phyloP scores from a whole-genome alignment of 371 early-diverging fungal genomes.

The Mortierella sp. region DNA sequence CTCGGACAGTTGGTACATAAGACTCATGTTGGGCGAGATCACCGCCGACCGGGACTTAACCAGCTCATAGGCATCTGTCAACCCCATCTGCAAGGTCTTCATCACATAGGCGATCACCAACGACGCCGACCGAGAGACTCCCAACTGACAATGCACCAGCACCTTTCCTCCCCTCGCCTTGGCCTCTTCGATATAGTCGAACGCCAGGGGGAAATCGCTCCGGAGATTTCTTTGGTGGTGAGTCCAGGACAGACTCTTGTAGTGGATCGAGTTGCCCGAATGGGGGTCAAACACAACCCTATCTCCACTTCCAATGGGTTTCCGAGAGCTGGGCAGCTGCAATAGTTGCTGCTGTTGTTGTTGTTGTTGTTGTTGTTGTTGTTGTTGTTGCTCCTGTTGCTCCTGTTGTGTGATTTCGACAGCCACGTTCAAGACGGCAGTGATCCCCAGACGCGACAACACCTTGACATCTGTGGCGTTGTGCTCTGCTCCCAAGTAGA shows the following conservation, averaged over 20 bases:
- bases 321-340: neutral
- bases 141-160: slow-evolving; percentile 91
- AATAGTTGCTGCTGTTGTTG: slow-evolving; percentile 3
- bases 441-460: slow-evolving; percentile 62
- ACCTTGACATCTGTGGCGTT: slow-evolving; percentile 63
- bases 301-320: neutral
- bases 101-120: slow-evolving; percentile 92
- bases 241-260: slow-evolving; percentile 81
- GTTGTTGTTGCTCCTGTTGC: slow-evolving; percentile 25
- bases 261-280: slow-evolving; percentile 53
- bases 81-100: slow-evolving; percentile 69
- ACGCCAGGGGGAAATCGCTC: slow-evolving; percentile 73
- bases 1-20: slow-evolving; percentile 85
- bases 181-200: slow-evolving; percentile 80
- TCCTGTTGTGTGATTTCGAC: slow-evolving; percentile 65
- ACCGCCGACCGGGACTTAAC: slow-evolving; percentile 79
- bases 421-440: slow-evolving; percentile 80
- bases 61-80: slow-evolving; percentile 82
- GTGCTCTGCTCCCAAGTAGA: slow-evolving; percentile 78
- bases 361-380: slow-evolving; percentile 16
- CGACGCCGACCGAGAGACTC: slow-evolving; percentile 91
- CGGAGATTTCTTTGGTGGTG: slow-evolving; percentile 82
- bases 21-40: slow-evolving; percentile 85
- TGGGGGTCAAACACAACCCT: neutral
- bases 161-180: slow-evolving; percentile 69